Percentiles rank a stretch among this genome's conserved stretches.
Conservation (phyloP, 2,329 filamentous ascomycete genomes). For the Knufia petricola region DNA sequence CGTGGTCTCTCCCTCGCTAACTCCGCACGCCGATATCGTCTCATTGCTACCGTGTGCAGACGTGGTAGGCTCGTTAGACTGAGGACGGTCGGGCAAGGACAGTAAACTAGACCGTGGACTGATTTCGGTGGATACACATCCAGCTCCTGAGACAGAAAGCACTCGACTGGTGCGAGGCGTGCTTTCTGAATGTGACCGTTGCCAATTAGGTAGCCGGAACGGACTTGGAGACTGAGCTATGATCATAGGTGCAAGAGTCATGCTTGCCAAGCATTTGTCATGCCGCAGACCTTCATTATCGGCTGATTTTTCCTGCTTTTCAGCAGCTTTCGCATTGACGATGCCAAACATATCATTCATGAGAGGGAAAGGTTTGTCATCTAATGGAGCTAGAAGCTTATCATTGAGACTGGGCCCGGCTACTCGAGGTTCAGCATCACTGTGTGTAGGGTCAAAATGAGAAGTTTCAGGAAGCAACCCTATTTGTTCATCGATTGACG, state of each 20-base stretch:
- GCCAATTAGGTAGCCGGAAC: slow-evolving; percentile 10
- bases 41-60: slow-evolving; percentile 3
- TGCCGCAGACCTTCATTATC: neutral
- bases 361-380: slow-evolving; percentile 19
- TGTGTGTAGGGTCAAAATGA: slow-evolving; percentile 6
- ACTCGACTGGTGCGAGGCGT: slow-evolving; percentile 18
- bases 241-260: neutral
- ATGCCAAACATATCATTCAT: slow-evolving; percentile 16
- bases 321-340: slow-evolving; percentile 17
- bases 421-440: slow-evolving; percentile 19
- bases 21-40: slow-evolving; percentile 4
- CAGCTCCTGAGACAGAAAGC: neutral
- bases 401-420: slow-evolving; percentile 16
- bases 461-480: no score
- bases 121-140: neutral
- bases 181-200: slow-evolving; percentile 15
- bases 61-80: neutral
- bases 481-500: slow-evolving; percentile 15
- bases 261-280: neutral
- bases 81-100: neutral
- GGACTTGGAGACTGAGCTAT: neutral
- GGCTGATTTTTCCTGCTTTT: neutral
- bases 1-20: slow-evolving; percentile 2
- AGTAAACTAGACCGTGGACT: slow-evolving; percentile 1
- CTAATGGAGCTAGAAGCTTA: no score